These are phyloP conservation scores for Collariella sp. DNA, from an alignment of 495 filamentous ascomycete species.

Conservation along the genomic window DNA sequence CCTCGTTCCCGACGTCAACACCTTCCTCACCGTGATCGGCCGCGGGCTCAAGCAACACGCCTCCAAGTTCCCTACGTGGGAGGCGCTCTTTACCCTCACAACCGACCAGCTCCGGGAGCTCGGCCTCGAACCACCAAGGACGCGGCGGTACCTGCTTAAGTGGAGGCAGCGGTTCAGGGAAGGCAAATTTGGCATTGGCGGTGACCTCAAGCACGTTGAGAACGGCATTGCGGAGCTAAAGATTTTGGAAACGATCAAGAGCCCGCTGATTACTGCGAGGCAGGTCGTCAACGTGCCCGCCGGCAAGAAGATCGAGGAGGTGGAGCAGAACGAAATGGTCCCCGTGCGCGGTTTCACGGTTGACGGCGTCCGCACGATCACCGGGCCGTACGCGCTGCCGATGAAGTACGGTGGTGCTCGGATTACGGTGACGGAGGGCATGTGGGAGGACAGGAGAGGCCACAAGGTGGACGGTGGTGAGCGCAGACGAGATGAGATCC, in stretches of 20 bases:
- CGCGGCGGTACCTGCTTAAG: slow-evolving; percentile 70
- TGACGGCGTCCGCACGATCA: slow-evolving; percentile 52
- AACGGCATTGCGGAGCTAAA: slow-evolving; percentile 63
- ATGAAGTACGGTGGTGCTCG: slow-evolving; percentile 57
- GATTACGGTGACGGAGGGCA: slow-evolving; percentile 65
- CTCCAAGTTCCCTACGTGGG: slow-evolving; percentile 80
- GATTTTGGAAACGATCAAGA: slow-evolving; percentile 51
- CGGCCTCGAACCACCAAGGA: slow-evolving; percentile 77
- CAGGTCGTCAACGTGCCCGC: slow-evolving; percentile 64
- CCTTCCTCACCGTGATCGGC: slow-evolving; percentile 88
- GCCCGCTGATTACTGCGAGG: slow-evolving; percentile 17
- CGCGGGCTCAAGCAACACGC: slow-evolving; percentile 72
- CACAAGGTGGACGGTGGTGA: slow-evolving; percentile 96
- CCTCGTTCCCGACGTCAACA: slow-evolving; percentile 75
- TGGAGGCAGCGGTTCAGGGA: slow-evolving; percentile 78
- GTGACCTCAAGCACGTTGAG: slow-evolving; percentile 62
- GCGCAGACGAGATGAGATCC: slow-evolving; percentile 73
- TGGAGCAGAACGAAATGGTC: slow-evolving; percentile 33
- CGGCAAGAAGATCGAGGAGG: slow-evolving; percentile 40
- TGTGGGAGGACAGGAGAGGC: slow-evolving; percentile 80
- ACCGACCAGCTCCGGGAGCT: slow-evolving; percentile 68
- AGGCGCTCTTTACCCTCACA: slow-evolving; percentile 71
- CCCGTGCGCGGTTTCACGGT: slow-evolving; percentile 58
- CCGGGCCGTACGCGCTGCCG: slow-evolving; percentile 57
- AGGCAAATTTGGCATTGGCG: slow-evolving; percentile 67